Evolutionary conservation across 805 yeast species (phyloP), one percentile per base, ranked within the genome.

Genomic region (Kazachstania bromeliacearum): DNA sequence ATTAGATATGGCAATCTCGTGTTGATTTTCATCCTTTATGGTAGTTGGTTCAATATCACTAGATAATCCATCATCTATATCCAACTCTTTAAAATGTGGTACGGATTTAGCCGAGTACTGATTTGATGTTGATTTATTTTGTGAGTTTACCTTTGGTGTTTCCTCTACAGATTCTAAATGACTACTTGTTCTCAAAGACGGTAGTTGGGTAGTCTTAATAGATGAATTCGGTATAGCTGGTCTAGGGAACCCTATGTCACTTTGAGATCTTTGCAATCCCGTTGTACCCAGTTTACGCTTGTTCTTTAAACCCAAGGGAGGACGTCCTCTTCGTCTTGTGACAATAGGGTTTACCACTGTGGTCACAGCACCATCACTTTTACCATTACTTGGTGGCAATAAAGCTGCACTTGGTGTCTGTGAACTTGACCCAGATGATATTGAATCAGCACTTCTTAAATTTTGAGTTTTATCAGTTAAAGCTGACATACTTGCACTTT

Each of bases 31-130:
- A 20, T 33, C 33, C 12, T 29, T 28, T n/a, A 33, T 12, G 15
- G 14, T 8, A 9, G 21, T 28, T 10, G 55, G 62, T 34, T 60
- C 65, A 17, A 55, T 51, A 38, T 58, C 65, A 39, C 62, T 58
- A 2, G 62, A 56, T n/a, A 60, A 38, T 3, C 62, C 64, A 42
- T 58, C 64, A 26, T 58, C 60, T 6, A 58, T 46, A 33, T 58
- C 57, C 13, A 59, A 32, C 31, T 57, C 62, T 39, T 53, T 55
- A 31, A 51, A 57, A 29, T 51, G 47, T 4, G 47, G 39, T 14
- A 42, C 27, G 3, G 27, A 33, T 13, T 19, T 29, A 7, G 25
- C 20, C 18, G 29, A 21, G 9, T n/a, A 14, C 9, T 12, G 14
- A 13, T 24, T 28, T 21, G 29, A 24, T 32, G 44, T 20, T 27